Evolutionary conservation across 2,329 filamentous ascomycete genomes (phyloP).

Genomic region (Lecanosticta acicola): DNA sequence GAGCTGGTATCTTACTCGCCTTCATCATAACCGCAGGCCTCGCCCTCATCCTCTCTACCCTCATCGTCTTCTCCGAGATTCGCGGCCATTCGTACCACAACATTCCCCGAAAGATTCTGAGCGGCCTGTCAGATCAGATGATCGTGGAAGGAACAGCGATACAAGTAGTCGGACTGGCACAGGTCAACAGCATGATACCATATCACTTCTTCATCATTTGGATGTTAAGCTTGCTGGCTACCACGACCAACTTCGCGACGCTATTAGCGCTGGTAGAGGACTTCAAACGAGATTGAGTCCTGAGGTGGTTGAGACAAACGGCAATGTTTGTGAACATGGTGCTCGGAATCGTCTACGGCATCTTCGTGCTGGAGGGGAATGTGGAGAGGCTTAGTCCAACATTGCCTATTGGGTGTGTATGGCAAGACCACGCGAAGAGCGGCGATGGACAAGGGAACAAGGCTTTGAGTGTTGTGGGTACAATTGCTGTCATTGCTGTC

Average conservation of each 20-base stretch:
- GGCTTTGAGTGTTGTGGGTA: constrained; percentile 50
- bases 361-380: constrained; percentile 54
- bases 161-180: constrained; percentile 57
- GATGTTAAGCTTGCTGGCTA: constrained; percentile 60
- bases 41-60: constrained; percentile 51
- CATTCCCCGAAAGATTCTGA: constrained; percentile 59
- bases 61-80: constrained; percentile 53
- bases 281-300: constrained; percentile 61
- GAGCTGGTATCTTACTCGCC: constrained; percentile 56
- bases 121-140: constrained; percentile 62
- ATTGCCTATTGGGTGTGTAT: constrained; percentile 58
- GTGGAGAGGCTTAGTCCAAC: constrained; percentile 47
- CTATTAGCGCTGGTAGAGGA: constrained; percentile 61
- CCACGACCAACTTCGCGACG: constrained; percentile 60
- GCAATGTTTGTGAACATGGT: constrained; percentile 62
- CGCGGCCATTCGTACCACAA: constrained; percentile 44
- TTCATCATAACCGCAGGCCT: constrained; percentile 60
- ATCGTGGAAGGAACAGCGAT: constrained; percentile 65
- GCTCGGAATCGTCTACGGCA: constrained; percentile 52
- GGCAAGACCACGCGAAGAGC: constrained; percentile 41
- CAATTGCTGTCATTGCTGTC: constrained; percentile 55
- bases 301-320: constrained; percentile 59
- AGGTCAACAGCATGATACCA: constrained; percentile 53
- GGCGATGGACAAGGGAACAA: constrained; percentile 25
- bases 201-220: constrained; percentile 69